A percentile compares a stretch with the other conserved stretches of the same genome.
Conservation (phyloP, 75 land plant genomes). For the Picea glauca region DNA sequence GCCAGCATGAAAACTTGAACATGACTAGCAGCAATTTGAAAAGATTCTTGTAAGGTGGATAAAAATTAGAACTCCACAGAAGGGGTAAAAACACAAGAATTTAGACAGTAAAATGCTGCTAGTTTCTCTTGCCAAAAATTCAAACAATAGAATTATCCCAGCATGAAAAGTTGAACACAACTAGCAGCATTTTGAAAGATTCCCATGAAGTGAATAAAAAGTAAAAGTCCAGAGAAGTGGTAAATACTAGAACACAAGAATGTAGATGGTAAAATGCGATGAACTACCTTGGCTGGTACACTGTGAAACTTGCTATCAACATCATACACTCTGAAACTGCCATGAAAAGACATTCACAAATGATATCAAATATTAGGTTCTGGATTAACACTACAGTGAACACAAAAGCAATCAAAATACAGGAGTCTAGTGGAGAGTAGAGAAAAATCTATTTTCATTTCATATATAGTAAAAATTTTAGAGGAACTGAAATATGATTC, state of each 20-base stretch:
- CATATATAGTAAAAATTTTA: neutral
- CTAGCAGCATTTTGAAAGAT: neutral
- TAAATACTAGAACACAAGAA: neutral
- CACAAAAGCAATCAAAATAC: neutral
- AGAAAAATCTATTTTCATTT: neutral
- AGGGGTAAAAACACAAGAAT: neutral
- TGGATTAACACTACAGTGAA: neutral
- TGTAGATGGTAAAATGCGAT: neutral
- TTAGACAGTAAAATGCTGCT: neutral
- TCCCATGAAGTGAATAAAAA: no score
- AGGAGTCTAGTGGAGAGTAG: neutral
- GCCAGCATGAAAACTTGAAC: neutral
- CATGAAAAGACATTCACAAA: neutral
- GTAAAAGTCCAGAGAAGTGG: neutral
- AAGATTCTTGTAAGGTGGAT: neutral
- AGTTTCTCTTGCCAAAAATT: neutral
- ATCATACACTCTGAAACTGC: constrained; percentile 81
- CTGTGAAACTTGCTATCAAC: constrained; percentile 67
- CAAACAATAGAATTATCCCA: neutral
- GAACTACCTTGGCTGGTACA: constrained; percentile 60
- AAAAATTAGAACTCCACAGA: neutral
- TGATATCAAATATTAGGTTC: neutral
- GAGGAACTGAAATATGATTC: constrained; percentile 7
- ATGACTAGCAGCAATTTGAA: neutral
- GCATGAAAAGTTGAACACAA: neutral